A percentile compares a stretch with the other conserved stretches of the same genome.
Conservation (phyloP, 2,329 filamentous ascomycete species). For the Fusarium humuli region DNA sequence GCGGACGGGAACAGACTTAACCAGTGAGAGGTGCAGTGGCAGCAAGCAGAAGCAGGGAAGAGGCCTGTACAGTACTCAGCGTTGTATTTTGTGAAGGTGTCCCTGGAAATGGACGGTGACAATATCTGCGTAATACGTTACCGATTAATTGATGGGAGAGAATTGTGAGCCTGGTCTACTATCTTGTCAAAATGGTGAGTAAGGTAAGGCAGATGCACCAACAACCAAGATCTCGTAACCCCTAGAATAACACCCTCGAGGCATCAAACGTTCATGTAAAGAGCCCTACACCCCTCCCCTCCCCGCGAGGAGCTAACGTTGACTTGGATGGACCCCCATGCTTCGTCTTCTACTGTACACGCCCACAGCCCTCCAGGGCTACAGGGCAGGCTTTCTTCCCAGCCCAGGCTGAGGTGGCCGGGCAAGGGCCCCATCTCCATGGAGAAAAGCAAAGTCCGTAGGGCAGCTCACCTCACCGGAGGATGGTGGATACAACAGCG, state of each 20-base stretch:
- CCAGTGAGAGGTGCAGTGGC: conserved; percentile 37
- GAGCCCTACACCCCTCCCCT: conserved; percentile 35
- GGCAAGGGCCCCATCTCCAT: conserved; percentile 2
- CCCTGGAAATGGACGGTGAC: conserved; percentile 11
- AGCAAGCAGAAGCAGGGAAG: conserved; percentile 29
- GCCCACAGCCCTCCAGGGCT: conserved; percentile 37
- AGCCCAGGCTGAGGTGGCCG: conserved; percentile 7
- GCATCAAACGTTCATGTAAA: conserved; percentile 1
- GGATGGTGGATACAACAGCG: conserved; percentile 14
- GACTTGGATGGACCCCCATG: not conserved
- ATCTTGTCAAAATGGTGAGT: not conserved
- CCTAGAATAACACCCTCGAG: conserved; percentile 1
- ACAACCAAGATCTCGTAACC: conserved; percentile 15
- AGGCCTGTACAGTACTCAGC: conserved; percentile 15
- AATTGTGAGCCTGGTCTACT: not conserved
- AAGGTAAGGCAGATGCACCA: conserved; percentile 5
- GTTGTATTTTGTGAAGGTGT: not conserved
- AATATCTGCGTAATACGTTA: not conserved
- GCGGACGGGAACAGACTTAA: conserved; percentile 23
- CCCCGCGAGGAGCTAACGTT: conserved; percentile 18
- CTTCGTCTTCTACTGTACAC: not conserved
- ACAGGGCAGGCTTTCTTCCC: conserved; percentile 16
- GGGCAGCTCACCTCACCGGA: conserved; percentile 36
- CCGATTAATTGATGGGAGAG: not conserved
- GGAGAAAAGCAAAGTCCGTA: conserved; percentile 18